Conservation (phyloP, 768 basidiomycete species). For the Boletus bicolor region DNA sequence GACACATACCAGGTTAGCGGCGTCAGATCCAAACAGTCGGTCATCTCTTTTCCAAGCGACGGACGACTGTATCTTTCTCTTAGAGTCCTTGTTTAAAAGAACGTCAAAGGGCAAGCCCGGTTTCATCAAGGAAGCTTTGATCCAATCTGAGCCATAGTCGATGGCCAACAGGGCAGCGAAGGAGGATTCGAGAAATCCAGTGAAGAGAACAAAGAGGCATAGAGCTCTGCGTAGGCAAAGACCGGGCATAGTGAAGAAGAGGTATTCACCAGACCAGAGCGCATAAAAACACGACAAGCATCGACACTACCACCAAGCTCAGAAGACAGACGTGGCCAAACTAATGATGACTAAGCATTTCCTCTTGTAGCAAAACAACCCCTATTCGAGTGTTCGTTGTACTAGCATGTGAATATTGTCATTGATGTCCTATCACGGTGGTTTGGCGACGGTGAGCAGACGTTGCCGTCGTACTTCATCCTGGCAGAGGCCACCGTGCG, state of each 20-base stretch:
- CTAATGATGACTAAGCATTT: conserved; percentile 14
- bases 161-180: conserved; percentile 85
- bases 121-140: conserved; percentile 94
- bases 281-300: conserved; percentile 12
- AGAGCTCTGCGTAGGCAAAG: conserved; percentile 28
- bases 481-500: too few relatives aligned
- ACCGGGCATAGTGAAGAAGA: conserved; percentile 17
- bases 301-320: neutral
- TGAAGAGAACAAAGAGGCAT: conserved; percentile 24
- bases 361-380: neutral
- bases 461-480: too few relatives aligned
- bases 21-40: conserved; percentile 86
- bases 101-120: conserved; percentile 95
- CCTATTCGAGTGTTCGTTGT: neutral
- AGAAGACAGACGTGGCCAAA: conserved; percentile 22
- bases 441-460: too few relatives aligned
- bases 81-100: conserved; percentile 93
- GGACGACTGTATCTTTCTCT: conserved; percentile 87
- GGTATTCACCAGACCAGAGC: conserved; percentile 15
- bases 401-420: too few relatives aligned
- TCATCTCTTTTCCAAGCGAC: conserved; percentile 93
- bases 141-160: conserved; percentile 98
- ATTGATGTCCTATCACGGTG: too few relatives aligned
- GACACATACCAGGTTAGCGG: conserved; percentile 74
- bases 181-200: conserved; percentile 31